Evolutionary conservation across 148 eudicot genomes (phyloP).

Genomic region (Polygonum aviculare): DNA sequence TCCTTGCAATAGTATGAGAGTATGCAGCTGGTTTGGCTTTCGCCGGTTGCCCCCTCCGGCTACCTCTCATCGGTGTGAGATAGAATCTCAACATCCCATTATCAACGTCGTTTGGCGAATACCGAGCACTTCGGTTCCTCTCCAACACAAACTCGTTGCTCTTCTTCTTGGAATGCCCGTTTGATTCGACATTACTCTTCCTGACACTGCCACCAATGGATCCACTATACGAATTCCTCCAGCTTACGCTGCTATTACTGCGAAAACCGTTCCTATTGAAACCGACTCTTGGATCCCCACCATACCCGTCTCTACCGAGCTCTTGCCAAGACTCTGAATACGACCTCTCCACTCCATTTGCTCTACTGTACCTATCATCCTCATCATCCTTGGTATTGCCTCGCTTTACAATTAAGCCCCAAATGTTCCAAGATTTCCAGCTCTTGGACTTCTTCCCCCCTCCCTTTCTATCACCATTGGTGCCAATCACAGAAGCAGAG

Average conservation of each 20-base stretch:
- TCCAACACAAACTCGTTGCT: constrained; percentile 35
- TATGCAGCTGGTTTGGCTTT: constrained; percentile 27
- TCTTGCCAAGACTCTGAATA: constrained; percentile 79
- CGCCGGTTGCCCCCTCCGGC: constrained; percentile 39
- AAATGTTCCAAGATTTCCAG: constrained; percentile 78
- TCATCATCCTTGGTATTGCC: constrained; percentile 38
- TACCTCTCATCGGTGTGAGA: constrained; percentile 63
- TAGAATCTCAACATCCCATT: constrained; percentile 73
- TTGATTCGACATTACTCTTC: constrained; percentile 35
- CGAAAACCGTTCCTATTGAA: constrained; percentile 39
- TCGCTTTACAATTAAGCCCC: constrained; percentile 69
- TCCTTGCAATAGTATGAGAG: constrained; percentile 39
- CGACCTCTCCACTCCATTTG: constrained; percentile 74
- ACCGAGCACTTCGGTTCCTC: constrained; percentile 36
- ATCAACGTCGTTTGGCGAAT: constrained; percentile 45
- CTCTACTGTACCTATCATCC: constrained; percentile 53
- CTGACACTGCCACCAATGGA: constrained; percentile 43
- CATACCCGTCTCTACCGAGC: constrained; percentile 38
- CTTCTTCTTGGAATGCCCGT: constrained; percentile 27
- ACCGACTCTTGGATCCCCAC: constrained; percentile 36
- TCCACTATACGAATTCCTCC: constrained; percentile 51
- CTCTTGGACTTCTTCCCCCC: constrained; percentile 44
- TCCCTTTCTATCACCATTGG: constrained; percentile 54
- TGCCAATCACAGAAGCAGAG: constrained; percentile 34
- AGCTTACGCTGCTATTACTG: constrained; percentile 88